These are phyloP conservation scores for Fusarium sp. DNA, from an alignment of 2,329 filamentous ascomycete species.

Conservation along the genomic window DNA sequence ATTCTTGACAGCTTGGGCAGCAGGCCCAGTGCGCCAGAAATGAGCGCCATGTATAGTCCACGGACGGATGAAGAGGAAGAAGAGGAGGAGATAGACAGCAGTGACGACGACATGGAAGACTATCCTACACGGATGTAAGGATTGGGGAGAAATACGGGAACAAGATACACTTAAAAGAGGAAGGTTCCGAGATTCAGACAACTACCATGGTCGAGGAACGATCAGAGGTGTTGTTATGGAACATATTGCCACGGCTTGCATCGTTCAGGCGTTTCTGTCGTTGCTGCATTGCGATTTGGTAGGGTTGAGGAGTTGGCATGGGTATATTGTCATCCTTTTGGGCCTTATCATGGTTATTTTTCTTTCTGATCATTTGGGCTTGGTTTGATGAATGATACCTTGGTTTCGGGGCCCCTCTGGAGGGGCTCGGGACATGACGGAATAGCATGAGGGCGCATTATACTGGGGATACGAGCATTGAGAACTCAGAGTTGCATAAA, in stretches of 20 bases:
- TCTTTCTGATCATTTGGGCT: constrained; percentile 29
- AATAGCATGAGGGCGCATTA: constrained; percentile 26
- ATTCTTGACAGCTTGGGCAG: constrained; percentile 56
- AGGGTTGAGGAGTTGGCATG: constrained; percentile 43
- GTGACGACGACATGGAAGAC: constrained; percentile 67
- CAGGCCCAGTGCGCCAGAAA: constrained; percentile 56
- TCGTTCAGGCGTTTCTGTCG: constrained; percentile 44
- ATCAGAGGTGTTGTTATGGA: constrained; percentile 17
- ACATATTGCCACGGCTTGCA: constrained; percentile 35
- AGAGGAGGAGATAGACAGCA: constrained; percentile 55
- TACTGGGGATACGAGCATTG: constrained; percentile 12
- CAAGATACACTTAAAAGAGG: neutral
- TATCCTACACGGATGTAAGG: constrained; percentile 40
- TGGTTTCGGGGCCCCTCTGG: constrained; percentile 35
- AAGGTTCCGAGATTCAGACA: neutral
- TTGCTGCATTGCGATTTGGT: constrained; percentile 39
- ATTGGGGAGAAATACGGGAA: neutral
- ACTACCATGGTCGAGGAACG: neutral
- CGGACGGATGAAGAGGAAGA: constrained; percentile 56
- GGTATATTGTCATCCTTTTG: constrained; percentile 35
- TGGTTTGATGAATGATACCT: constrained; percentile 41
- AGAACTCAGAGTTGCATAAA: neutral
- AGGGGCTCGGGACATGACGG: constrained; percentile 38
- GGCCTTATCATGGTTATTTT: constrained; percentile 24
- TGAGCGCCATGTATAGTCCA: constrained; percentile 63